Evolutionary conservation across 208 protist species (phyloP).

Genomic region (Herpetomonas tarakana): DNA sequence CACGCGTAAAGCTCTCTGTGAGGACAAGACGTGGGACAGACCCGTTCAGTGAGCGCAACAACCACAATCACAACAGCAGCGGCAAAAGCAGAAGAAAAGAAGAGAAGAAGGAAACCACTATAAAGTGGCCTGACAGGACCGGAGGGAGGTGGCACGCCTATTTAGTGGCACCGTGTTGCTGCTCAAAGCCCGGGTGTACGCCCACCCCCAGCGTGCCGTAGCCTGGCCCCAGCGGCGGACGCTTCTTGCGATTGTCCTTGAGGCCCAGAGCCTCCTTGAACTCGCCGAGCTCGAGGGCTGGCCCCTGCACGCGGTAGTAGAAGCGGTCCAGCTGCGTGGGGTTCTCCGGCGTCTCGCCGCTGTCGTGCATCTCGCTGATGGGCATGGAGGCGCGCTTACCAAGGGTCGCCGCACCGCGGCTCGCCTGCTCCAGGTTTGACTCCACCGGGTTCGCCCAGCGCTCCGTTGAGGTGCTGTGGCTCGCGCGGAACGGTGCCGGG

Average conservation of each 20-base stretch:
- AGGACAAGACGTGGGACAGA: too few relatives aligned
- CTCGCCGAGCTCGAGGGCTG: constrained; percentile 79
- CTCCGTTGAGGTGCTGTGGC: constrained; percentile 70
- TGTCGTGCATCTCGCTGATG: constrained; percentile 88
- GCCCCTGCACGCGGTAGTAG: constrained; percentile 77
- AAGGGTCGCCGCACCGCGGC: constrained; percentile 66
- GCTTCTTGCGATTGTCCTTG: constrained; percentile 69
- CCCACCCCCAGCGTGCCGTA: constrained; percentile 73
- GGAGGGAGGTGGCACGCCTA: constrained; percentile 10
- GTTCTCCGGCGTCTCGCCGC: constrained; percentile 75
- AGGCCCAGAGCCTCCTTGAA: constrained; percentile 87
- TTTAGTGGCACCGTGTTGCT: constrained; percentile 25
- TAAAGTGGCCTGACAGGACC: not conserved
- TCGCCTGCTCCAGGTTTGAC: constrained; percentile 84
- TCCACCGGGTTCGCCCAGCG: constrained; percentile 70
- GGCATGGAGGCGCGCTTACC: constrained; percentile 78
- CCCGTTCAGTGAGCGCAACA: too few relatives aligned
- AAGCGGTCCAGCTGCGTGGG: constrained; percentile 77
- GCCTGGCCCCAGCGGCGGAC: constrained; percentile 46
- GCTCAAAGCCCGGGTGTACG: constrained; percentile 5
- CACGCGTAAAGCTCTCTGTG: too few relatives aligned
- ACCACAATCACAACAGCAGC: too few relatives aligned
- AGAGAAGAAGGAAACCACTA: too few relatives aligned
- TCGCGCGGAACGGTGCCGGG: constrained; percentile 74
- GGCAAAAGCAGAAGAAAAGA: too few relatives aligned